Conservation (phyloP, 495 filamentous ascomycete genomes). For the Hyaloscypha finlandica region DNA sequence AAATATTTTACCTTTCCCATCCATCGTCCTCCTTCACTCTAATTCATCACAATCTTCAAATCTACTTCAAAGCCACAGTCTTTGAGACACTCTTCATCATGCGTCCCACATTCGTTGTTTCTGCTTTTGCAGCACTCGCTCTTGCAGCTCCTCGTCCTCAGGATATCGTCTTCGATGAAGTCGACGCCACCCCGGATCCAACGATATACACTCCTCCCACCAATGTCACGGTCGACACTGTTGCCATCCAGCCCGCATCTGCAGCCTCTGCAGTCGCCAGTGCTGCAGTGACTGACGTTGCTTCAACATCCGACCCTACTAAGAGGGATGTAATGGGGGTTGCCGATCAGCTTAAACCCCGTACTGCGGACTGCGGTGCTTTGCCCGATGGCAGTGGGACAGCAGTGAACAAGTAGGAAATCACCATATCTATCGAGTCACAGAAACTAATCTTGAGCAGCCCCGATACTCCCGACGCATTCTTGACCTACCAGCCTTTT, state of each 20-base stretch:
- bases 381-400: slow-evolving; percentile 23
- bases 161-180: slow-evolving; percentile 20
- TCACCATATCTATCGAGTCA: background rate
- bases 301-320: background rate
- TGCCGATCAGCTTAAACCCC: background rate
- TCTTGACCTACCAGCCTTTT: slow-evolving; percentile 12
- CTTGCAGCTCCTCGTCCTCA: slow-evolving; percentile 27
- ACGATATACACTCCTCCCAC: slow-evolving; percentile 1
- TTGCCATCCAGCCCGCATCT: background rate
- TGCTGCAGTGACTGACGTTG: slow-evolving; percentile 4
- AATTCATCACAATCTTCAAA: background rate
- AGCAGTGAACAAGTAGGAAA: slow-evolving; percentile 4
- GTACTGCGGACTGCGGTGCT: slow-evolving; percentile 15
- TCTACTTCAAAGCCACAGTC: background rate
- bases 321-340: slow-evolving; percentile 6
- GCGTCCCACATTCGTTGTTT: slow-evolving; percentile 21
- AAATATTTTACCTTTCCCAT: background rate
- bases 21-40: background rate
- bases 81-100: slow-evolving; percentile 9
- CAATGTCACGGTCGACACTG: slow-evolving; percentile 3
- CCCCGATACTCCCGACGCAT: slow-evolving; percentile 12
- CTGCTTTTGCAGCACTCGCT: slow-evolving; percentile 22
- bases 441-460: slow-evolving; percentile 4
- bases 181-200: slow-evolving; percentile 20
- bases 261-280: background rate